phyloP scores from a whole-genome alignment of 1,139 yeast genomes.

The Wickerhamiella pararugosa region DNA sequence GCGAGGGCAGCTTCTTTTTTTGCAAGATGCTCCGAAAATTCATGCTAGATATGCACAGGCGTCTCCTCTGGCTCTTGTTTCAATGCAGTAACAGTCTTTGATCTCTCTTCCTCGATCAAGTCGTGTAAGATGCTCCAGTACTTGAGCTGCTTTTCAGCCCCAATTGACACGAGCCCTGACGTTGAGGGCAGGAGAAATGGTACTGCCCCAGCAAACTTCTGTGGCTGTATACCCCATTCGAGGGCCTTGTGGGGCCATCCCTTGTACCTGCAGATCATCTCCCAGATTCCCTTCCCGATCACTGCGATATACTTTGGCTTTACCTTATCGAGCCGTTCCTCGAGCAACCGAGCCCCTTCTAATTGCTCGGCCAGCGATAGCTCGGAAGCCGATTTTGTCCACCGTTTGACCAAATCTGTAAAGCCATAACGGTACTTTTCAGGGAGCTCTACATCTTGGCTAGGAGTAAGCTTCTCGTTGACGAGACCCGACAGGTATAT shows the following conservation, averaged over 20 bases:
- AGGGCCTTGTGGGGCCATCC: conserved; percentile 21
- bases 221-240: conserved; percentile 39
- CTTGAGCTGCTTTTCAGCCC: conserved; percentile 31
- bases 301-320: conserved; percentile 37
- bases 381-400: conserved; percentile 48
- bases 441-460: conserved; percentile 33
- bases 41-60: no score
- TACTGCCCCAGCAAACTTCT: conserved; percentile 17
- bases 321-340: conserved; percentile 30
- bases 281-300: conserved; percentile 76
- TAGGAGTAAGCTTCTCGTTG: conserved; percentile 20
- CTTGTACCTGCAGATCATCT: conserved; percentile 32
- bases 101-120: conserved; percentile 8
- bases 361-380: conserved; percentile 38
- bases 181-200: conserved; percentile 59
- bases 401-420: conserved; percentile 54
- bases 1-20: no score
- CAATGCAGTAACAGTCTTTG: no score
- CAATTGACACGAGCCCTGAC: conserved; percentile 54
- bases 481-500: conserved; percentile 40
- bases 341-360: conserved; percentile 39
- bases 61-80: no score
- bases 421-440: conserved; percentile 43
- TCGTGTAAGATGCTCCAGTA: conserved; percentile 34
- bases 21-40: no score